Conservation (phyloP, 352 stramenopile species). For the Globisporangium nodosum region DNA sequence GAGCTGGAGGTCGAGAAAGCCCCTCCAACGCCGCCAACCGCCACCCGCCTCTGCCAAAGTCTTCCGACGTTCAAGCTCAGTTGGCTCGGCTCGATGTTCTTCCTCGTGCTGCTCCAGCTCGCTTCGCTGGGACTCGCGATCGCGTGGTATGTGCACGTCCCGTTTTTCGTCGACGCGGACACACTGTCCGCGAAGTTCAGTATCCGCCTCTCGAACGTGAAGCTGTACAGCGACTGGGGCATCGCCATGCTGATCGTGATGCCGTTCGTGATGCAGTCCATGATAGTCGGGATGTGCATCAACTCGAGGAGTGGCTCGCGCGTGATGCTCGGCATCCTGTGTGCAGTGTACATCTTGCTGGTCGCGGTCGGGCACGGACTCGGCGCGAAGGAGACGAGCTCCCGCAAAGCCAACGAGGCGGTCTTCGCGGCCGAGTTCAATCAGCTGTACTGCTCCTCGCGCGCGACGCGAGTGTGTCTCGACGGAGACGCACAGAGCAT, state of each 20-base stretch:
- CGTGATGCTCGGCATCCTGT: background rate
- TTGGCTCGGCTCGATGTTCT: no score
- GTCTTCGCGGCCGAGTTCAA: conserved; percentile 11
- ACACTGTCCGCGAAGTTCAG: conserved; percentile 1
- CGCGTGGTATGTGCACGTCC: no score
- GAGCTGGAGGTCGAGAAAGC: no score
- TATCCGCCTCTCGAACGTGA: background rate
- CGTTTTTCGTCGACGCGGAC: background rate
- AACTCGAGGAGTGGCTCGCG: background rate
- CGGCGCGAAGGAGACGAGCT: background rate
- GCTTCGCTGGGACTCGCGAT: no score
- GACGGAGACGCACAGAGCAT: background rate
- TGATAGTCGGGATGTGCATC: background rate
- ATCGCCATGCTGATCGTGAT: background rate
- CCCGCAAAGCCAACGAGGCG: background rate
- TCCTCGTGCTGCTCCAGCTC: no score
- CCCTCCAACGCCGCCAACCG: no score
- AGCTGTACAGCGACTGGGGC: background rate
- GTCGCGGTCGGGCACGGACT: conserved; percentile 1
- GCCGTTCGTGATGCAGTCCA: background rate
- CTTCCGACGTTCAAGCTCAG: no score
- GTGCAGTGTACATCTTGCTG: conserved; percentile 3
- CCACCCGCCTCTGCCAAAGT: no score
- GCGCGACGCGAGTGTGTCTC: conserved; percentile 1
- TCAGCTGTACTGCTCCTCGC: conserved; percentile 8